Evolutionary conservation across 2,329 filamentous ascomycete species (phyloP).

Genomic region (Aspergillus sp.): DNA sequence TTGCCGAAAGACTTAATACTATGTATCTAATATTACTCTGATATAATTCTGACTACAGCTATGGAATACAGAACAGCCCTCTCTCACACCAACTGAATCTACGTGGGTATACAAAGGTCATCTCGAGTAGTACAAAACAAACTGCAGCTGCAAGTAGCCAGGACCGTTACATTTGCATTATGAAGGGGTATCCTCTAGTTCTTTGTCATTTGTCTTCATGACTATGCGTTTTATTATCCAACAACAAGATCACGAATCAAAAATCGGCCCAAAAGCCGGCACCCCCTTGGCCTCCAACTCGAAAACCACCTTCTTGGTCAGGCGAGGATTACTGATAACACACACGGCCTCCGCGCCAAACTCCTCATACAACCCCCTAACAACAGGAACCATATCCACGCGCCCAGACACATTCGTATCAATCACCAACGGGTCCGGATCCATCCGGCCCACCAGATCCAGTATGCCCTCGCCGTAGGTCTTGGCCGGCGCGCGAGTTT

Average conservation of each 20-base stretch:
- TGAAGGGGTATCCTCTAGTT: too few relatives aligned
- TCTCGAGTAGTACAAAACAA: too few relatives aligned
- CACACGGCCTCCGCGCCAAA: constrained; percentile 59
- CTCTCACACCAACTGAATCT: too few relatives aligned
- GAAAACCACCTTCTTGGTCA: constrained; percentile 62
- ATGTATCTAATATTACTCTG: too few relatives aligned
- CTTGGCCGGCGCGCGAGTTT: constrained; percentile 50
- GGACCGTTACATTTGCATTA: too few relatives aligned
- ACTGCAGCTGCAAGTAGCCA: too few relatives aligned
- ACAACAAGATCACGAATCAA: constrained; percentile 48
- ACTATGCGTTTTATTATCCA: too few relatives aligned
- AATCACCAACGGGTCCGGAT: constrained; percentile 57
- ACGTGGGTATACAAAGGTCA: too few relatives aligned
- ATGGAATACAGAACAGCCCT: too few relatives aligned
- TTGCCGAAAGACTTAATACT: neutral
- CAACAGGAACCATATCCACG: constrained; percentile 52
- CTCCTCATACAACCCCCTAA: constrained; percentile 43
- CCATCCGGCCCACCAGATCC: constrained; percentile 47
- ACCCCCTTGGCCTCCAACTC: constrained; percentile 59
- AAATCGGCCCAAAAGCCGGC: constrained; percentile 65
- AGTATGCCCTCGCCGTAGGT: constrained; percentile 56
- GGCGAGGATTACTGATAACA: constrained; percentile 60
- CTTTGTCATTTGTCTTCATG: too few relatives aligned
- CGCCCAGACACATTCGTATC: constrained; percentile 55
- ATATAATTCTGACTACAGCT: too few relatives aligned